Evolutionary conservation across 352 stramenopile species (phyloP), one percentile per base, ranked within the genome.

Genomic region (Pythium vanterpoolii): DNA sequence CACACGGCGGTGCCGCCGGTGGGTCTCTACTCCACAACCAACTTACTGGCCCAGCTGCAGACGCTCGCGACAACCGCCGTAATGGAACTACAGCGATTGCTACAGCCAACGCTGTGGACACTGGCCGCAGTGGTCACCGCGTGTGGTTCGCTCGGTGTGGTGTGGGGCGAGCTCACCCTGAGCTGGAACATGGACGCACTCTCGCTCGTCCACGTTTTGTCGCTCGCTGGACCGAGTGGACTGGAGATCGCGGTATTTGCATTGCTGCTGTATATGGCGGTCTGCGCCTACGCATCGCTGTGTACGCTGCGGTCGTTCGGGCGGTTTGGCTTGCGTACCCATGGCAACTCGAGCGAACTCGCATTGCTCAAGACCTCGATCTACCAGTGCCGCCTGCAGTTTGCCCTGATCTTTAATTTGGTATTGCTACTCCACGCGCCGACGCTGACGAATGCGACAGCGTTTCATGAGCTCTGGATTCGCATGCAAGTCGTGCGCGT

Each of bases 131-230:
- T 74, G 10, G 10, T 75, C 13, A 65, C 72, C 23, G 68, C 58
- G 0, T 42, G 77, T 16, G 49, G 65, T n/a, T 87, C 79, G 21
- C 49, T 83, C 4, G 70, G 73, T 46, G 71, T 91, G n/a, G 48
- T 86, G 33, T 91, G 79, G 79, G 74, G 79, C 13, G 81, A 91
- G 48, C 49, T 88, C 28, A 86, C 73, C 0, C 87, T 91, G 76
- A 60, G 64, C 10, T 81, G 69, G 62, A 39, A 21, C 18, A 5
- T 14, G 14, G 19, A 43, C 45, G 42, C 43, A 6, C 36, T 73
- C 42, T 70, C 59, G 33, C 48, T 69, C 13, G 24, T 71, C 39
- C 66, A 76, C 31, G 26, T 70, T 24, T 61, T 79, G 5, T 64
- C 64, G 24, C 28, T 74, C 3, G 71, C 66, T 5, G 19, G 70